Base-by-base conservation (phyloP, 495 filamentous ascomycete species). In the Podospora pseudopauciseta region DNA sequence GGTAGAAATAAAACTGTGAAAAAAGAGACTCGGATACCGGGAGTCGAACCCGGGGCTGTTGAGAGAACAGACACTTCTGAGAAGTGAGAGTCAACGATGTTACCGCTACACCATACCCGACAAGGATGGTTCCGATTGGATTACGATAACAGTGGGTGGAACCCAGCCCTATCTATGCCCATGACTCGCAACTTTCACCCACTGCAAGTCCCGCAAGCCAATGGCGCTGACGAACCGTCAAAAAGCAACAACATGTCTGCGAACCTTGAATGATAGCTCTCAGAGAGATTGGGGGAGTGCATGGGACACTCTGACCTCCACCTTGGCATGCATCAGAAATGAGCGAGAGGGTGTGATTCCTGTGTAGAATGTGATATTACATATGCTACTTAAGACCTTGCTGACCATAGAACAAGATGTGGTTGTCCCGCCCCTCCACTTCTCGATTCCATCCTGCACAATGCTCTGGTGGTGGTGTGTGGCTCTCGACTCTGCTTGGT, bases 11-110 rank as follows among this genome's bases (percentile, higher is more conserved):
- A 58, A 58, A 20, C 18, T 58, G 23, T 2, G 4, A 58, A 49
- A 49, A 49, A 49, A 0, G 39, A 49, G 39, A 58, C 55, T 58
- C 55, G 55, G 55, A 58, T 58, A 58, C 55, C 55, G 55, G 55
- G 55, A 58, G 55, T 58, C 55, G 55, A 58, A 58, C 55, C 55
- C 55, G 55, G 55, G 55, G 55, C 55, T 58, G 55, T 58, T 58
- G 55, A 58, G 55, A 58, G 23, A 58, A 26, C 55, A 58, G 55
- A 26, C 55, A 58, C 55, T 58, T 58, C 55, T 58, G 55, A 58
- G 55, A 58, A 58, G 55, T 58, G 55, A 58, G 55, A 58, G 55
- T 58, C 55, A 58, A 58, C 55, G 55, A 58, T 58, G 55, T 58
- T 58, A 58, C 55, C 55, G 55, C 55, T 58, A 58, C 55, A 58